Evolutionary conservation across 164 flowering plant species (phyloP), one percentile per base, ranked within the genome.

Genomic region (Echeveria elegans): DNA sequence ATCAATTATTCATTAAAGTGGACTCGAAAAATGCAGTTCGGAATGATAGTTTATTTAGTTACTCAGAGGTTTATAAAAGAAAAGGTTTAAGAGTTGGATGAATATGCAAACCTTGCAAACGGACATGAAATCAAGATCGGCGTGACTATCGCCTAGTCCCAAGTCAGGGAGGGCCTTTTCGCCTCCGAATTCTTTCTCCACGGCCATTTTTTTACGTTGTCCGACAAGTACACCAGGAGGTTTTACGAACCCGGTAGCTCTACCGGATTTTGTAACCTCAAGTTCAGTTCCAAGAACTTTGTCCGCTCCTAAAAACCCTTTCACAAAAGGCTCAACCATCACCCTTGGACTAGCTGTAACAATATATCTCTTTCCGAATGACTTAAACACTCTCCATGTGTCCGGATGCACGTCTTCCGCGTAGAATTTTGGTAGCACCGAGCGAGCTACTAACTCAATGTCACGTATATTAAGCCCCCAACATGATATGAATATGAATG

Each of bases 221-320:
- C 88, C 86, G 9, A 90, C 86, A 29, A 90, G 88, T 62, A 90
- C 87, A 2, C 97, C 97, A 0, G 91, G 90, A 63, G 69, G 73
- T 74, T 62, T 73, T 1, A 83, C 81, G 45, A 87, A 88, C 59
- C 97, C 97, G 9, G 93, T 91, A 2, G 85, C 88, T 66, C 82
- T 78, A 0, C 93, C 93, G 0, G 85, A 77, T 61, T 80, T 80
- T 0, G 82, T 36, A 10, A 82, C 87, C 59, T 80, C 80, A 31
- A 91, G 63, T 66, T 91, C 97, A 0, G 96, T 87, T 34, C 97
- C 97, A n/a, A 91, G 62, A 8, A 91, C 97, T 70, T 79, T 80
- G 66, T 88, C 90, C 5, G 77, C 93, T 0, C 96, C 93, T 6
- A 91, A 48, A 66, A 70, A 87, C 1, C 66, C 71, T 78, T 74